A percentile compares a stretch with the other conserved stretches of the same genome.
phyloP scores from a whole-genome alignment of 805 yeast genomes.

The Dipodascus albidus region DNA sequence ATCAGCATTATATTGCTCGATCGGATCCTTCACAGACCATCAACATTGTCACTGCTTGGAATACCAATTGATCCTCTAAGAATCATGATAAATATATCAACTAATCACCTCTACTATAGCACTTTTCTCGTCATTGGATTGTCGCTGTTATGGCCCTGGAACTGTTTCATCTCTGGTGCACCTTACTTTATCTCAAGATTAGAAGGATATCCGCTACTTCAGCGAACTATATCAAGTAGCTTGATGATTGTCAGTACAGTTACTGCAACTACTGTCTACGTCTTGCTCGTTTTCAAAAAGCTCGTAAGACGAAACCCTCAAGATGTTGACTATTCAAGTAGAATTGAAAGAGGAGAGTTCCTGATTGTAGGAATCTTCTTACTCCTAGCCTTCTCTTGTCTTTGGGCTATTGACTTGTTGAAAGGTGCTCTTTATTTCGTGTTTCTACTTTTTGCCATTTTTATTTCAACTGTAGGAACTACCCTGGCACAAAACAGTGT shows the following conservation, averaged over 20 bases:
- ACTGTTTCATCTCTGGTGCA: conserved; percentile 77
- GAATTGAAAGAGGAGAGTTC: conserved; percentile 51
- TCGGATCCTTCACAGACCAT: background rate
- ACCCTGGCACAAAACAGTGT: conserved; percentile 82
- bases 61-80: background rate
- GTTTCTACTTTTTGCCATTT: conserved; percentile 50
- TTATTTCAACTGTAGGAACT: conserved; percentile 60
- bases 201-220: conserved; percentile 24
- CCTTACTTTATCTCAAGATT: conserved; percentile 64
- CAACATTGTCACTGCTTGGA: background rate
- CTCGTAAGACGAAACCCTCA: conserved; percentile 33
- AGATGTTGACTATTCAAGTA: conserved; percentile 41
- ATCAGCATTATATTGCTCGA: conserved; percentile 5
- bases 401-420: conserved; percentile 15
- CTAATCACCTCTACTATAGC: conserved; percentile 27
- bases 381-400: conserved; percentile 39
- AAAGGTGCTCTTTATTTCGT: conserved; percentile 26
- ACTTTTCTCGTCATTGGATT: conserved; percentile 64
- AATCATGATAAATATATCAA: too few relatives aligned
- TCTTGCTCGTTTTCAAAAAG: conserved; percentile 29
- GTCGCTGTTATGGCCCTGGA: conserved; percentile 94
- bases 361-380: conserved; percentile 49
- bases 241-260: conserved; percentile 83
- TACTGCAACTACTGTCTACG: conserved; percentile 47
- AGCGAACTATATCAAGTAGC: conserved; percentile 57